Evolutionary conservation across 225 moss, liverwort and hornwort species (phyloP).

Genomic region (Straminergon stramineum): DNA sequence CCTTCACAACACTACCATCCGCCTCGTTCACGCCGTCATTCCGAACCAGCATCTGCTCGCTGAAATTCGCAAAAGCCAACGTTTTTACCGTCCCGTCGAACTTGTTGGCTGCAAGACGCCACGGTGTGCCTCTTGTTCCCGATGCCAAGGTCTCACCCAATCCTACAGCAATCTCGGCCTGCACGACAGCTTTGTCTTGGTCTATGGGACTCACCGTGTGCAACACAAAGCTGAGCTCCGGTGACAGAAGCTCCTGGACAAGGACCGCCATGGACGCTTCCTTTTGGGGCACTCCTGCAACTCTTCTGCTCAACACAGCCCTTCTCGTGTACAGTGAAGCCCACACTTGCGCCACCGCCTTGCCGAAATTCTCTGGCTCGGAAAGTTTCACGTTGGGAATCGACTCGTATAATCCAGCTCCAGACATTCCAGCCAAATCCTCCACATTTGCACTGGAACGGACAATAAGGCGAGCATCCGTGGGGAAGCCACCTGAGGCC

Average conservation of each 20-base stretch:
- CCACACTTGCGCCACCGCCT: constrained; percentile 92
- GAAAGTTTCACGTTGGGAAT: constrained; percentile 82
- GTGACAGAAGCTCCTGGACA: constrained; percentile 84
- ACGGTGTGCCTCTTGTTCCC: constrained; percentile 85
- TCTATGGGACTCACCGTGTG: constrained; percentile 94
- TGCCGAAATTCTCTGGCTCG: constrained; percentile 66
- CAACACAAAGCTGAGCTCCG: constrained; percentile 86
- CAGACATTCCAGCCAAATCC: constrained; percentile 92
- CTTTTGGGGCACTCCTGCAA: constrained; percentile 68
- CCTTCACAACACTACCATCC: constrained; percentile 54
- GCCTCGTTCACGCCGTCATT: constrained; percentile 17
- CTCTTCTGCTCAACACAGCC: constrained; percentile 78
- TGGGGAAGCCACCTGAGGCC: constrained; percentile 21
- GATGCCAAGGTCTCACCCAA: constrained; percentile 91
- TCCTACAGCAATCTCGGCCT: constrained; percentile 85
- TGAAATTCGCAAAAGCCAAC: constrained; percentile 83
- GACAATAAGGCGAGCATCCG: constrained; percentile 56
- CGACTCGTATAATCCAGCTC: constrained; percentile 89
- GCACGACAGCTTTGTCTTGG: constrained; percentile 57
- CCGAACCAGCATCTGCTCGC: constrained; percentile 64
- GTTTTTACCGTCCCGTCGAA: constrained; percentile 66
- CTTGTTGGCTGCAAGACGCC: constrained; percentile 85
- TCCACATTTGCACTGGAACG: constrained; percentile 96
- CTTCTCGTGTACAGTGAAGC: constrained; percentile 82
- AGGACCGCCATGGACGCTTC: constrained; percentile 88